Conservation (phyloP, 129 eudicot genomes). For the Flaveria brownii region DNA sequence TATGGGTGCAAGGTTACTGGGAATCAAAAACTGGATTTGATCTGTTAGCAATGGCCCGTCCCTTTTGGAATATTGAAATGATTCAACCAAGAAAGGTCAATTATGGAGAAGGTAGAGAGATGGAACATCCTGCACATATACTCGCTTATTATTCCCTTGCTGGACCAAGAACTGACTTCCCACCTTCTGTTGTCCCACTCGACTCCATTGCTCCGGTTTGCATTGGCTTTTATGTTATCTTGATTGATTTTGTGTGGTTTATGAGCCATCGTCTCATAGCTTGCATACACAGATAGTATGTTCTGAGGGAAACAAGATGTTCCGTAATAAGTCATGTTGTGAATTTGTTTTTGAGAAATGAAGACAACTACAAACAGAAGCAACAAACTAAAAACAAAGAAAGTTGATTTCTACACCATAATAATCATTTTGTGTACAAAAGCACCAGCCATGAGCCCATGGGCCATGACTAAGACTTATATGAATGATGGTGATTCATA, state of each 20-base stretch:
- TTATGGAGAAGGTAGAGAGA: constrained; percentile 35
- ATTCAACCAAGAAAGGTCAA: constrained; percentile 64
- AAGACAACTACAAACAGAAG: background rate
- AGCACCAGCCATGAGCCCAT: background rate
- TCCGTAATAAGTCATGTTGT: too few species aligned
- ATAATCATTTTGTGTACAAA: background rate
- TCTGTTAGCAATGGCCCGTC: constrained; percentile 72
- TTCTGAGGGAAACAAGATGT: constrained; percentile 5
- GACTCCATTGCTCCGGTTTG: constrained; percentile 25
- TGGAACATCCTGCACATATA: constrained; percentile 76
- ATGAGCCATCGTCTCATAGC: background rate
- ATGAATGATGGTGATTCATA: constrained; percentile 10
- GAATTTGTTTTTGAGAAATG: background rate
- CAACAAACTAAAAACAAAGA: background rate
- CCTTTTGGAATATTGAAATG: constrained; percentile 87
- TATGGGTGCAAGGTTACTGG: constrained; percentile 86
- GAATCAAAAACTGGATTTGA: constrained; percentile 47
- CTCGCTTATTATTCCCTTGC: constrained; percentile 93
- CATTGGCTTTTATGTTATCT: constrained; percentile 17
- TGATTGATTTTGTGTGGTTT: constrained; percentile 21
- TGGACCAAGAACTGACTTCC: constrained; percentile 81
- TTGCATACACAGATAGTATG: background rate
- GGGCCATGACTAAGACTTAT: background rate
- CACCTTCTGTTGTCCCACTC: constrained; percentile 52
- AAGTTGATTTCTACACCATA: background rate